Percentiles rank a stretch among this genome's conserved stretches.
phyloP scores from a whole-genome alignment of 192 early-diverging fungal species.

The Borealophlyctis nickersoniae region DNA sequence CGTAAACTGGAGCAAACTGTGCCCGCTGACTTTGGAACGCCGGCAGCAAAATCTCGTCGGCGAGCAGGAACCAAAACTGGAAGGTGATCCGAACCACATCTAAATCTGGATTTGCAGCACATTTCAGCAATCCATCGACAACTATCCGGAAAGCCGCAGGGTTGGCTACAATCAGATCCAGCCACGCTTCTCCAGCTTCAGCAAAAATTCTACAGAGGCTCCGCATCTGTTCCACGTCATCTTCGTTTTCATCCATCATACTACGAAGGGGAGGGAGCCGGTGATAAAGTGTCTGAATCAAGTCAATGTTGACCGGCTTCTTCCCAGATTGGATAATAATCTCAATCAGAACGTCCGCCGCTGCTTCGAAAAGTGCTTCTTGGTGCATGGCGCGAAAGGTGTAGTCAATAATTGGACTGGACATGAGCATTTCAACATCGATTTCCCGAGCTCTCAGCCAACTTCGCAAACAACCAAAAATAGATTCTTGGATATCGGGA shows the following conservation, averaged over 20 bases:
- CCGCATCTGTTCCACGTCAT: conserved; percentile 77
- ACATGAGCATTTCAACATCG: conserved; percentile 52
- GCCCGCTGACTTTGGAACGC: conserved; percentile 33
- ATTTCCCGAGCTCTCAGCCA: conserved; percentile 87
- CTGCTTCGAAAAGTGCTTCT: conserved; percentile 76
- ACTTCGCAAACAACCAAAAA: conserved; percentile 65
- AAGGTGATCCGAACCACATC: conserved; percentile 91
- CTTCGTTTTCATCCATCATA: conserved; percentile 47
- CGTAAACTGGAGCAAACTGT: conserved; percentile 61
- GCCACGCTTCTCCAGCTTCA: conserved; percentile 86
- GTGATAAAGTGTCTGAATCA: conserved; percentile 64
- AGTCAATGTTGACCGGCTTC: conserved; percentile 33
- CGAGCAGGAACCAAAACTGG: conserved; percentile 82
- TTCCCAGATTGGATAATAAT: conserved; percentile 55
- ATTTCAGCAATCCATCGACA: conserved; percentile 79
- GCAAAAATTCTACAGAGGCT: conserved; percentile 84
- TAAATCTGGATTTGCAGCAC: conserved; percentile 72
- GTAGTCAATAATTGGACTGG: conserved; percentile 64
- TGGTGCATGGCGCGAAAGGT: conserved; percentile 71
- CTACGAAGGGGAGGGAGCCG: conserved; percentile 34
- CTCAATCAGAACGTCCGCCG: conserved; percentile 79
- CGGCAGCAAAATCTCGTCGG: conserved; percentile 44
- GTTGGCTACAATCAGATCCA: conserved; percentile 67
- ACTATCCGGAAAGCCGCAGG: conserved; percentile 67
- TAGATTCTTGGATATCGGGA: conserved; percentile 7